These are phyloP conservation scores for Ophiostoma ulmi DNA, from an alignment of 2,329 filamentous ascomycete genomes.

Conservation along the genomic window DNA sequence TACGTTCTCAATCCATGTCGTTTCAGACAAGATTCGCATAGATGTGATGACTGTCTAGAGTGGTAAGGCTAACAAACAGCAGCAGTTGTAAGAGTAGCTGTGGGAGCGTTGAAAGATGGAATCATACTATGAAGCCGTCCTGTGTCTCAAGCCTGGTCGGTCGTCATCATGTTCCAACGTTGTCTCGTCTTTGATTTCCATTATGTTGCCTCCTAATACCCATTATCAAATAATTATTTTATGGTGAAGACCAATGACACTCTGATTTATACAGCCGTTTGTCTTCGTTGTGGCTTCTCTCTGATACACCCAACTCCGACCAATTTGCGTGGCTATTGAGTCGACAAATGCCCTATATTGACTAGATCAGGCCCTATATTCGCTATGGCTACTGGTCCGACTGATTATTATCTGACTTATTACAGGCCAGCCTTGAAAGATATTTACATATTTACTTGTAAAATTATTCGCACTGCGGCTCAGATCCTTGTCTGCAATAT, in stretches of 20 bases:
- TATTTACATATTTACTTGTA: neutral
- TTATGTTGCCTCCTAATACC: too few species aligned
- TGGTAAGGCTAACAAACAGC: neutral
- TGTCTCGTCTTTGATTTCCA: too few species aligned
- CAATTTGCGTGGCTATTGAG: neutral
- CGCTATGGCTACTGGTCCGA: neutral
- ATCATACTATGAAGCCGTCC: too few species aligned
- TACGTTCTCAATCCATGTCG: neutral
- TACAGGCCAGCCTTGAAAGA: neutral
- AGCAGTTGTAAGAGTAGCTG: too few species aligned
- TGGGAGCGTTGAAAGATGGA: too few species aligned
- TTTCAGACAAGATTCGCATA: constrained; percentile 3
- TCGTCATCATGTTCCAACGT: too few species aligned
- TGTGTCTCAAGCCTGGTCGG: too few species aligned
- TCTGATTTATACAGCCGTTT: too few species aligned
- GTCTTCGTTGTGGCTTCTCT: too few species aligned
- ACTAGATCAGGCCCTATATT: neutral
- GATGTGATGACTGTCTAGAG: neutral
- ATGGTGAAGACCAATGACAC: too few species aligned
- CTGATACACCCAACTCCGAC: neutral
- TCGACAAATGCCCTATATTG: neutral
- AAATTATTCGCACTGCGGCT: neutral
- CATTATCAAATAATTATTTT: too few species aligned
- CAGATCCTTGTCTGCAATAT: neutral
- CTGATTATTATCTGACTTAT: neutral